Evolutionary conservation across 2,329 filamentous ascomycete species (phyloP).

Genomic region (Ampelomyces quisqualis): DNA sequence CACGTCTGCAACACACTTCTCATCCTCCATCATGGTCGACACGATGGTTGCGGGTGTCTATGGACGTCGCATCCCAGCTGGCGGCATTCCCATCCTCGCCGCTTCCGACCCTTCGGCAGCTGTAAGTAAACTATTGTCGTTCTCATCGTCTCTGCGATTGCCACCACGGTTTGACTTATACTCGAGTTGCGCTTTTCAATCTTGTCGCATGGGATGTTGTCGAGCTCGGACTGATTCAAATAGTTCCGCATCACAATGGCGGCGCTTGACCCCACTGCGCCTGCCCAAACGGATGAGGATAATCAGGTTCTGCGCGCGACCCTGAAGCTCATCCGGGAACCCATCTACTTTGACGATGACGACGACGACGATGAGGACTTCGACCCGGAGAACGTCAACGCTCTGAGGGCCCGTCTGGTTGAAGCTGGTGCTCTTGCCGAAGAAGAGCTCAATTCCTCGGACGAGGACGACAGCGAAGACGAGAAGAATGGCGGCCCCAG

Average conservation of each 20-base stretch:
- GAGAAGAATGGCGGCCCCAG: slow-evolving; percentile 87
- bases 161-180: too few relatives aligned
- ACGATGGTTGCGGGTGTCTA: slow-evolving; percentile 73
- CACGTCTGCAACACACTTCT: slow-evolving; percentile 1
- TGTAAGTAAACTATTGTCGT: too few relatives aligned
- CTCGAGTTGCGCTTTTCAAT: not conserved
- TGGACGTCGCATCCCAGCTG: slow-evolving; percentile 85
- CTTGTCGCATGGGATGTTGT: slow-evolving; percentile 6
- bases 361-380: slow-evolving; percentile 53
- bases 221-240: not conserved
- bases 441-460: slow-evolving; percentile 41
- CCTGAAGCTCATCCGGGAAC: slow-evolving; percentile 82
- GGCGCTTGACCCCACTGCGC: slow-evolving; percentile 85
- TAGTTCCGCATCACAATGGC: slow-evolving; percentile 99
- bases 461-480: slow-evolving; percentile 62
- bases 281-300: slow-evolving; percentile 48
- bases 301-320: slow-evolving; percentile 70
- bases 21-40: slow-evolving; percentile 35
- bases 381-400: slow-evolving; percentile 48
- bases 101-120: slow-evolving; percentile 74
- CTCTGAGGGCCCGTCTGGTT: slow-evolving; percentile 41
- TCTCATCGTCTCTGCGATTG: too few relatives aligned
- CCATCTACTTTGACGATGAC: slow-evolving; percentile 59
- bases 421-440: slow-evolving; percentile 39
- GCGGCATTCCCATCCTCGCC: slow-evolving; percentile 78